Conservation (phyloP, 331 rosid genomes). For the Spiraea crenata region DNA sequence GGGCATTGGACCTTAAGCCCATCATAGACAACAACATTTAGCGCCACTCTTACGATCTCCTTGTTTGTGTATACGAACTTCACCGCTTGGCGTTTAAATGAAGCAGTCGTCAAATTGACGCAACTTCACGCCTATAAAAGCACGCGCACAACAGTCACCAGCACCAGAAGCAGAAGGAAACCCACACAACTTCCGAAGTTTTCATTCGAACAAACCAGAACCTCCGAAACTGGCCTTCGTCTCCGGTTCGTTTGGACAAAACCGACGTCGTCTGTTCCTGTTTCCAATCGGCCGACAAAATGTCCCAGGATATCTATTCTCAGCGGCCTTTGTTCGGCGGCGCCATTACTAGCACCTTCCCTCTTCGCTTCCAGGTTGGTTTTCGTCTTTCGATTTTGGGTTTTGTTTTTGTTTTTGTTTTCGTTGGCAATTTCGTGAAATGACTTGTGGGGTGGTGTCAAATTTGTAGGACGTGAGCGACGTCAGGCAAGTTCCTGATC, state of each 20-base stretch:
- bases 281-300: slow-evolving; percentile 13
- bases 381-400: not conserved
- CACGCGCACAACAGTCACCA: not conserved
- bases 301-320: slow-evolving; percentile 40
- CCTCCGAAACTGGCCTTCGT: not conserved
- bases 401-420: not conserved
- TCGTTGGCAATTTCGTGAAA: not conserved
- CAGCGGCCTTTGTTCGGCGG: slow-evolving; percentile 64
- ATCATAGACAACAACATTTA: too few relatives aligned
- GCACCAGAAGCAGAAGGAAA: too few relatives aligned
- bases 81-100: not conserved
- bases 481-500: slow-evolving; percentile 83
- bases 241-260: not conserved
- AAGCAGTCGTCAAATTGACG: not conserved
- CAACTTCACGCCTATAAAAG: not conserved
- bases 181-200: not conserved
- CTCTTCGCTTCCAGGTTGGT: slow-evolving; percentile 65
- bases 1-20: too few relatives aligned
- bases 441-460: slow-evolving; percentile 4
- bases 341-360: slow-evolving; percentile 55
- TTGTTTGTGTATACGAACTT: too few relatives aligned
- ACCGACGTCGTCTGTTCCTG: not conserved
- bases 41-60: too few relatives aligned
- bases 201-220: not conserved
- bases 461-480: slow-evolving; percentile 66